Evolutionary conservation across 768 basidiomycete species (phyloP).

Genomic region (Naganishia friedmannii): DNA sequence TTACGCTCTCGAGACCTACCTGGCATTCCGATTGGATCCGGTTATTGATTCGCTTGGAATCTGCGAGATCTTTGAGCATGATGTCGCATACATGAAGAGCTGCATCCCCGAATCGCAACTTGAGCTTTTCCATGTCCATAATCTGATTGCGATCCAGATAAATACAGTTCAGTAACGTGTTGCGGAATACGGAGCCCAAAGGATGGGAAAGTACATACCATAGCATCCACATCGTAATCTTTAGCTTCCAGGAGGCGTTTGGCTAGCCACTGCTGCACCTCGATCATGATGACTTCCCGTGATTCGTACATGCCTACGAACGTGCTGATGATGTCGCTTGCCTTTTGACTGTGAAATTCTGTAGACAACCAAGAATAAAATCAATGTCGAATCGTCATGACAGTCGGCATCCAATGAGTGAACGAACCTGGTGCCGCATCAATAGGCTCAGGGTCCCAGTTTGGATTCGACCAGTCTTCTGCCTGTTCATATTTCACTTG

Average conservation of each 20-base stretch:
- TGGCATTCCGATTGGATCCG: constrained; percentile 72
- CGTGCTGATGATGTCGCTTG: constrained; percentile 90
- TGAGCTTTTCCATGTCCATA: constrained; percentile 86
- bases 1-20: constrained; percentile 55
- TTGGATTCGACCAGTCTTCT: constrained; percentile 84
- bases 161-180: constrained; percentile 3
- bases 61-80: constrained; percentile 95
- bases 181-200: neutral
- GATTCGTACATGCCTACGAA: constrained; percentile 97
- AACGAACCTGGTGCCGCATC: constrained; percentile 86
- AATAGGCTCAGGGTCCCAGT: constrained; percentile 93
- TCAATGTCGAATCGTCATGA: neutral
- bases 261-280: constrained; percentile 85
- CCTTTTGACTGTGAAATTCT: constrained; percentile 90
- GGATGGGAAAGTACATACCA: constrained; percentile 52
- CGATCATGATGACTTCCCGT: constrained; percentile 91
- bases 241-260: constrained; percentile 75
- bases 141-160: constrained; percentile 58
- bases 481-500: constrained; percentile 63
- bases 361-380: neutral
- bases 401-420: neutral
- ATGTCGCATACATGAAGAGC: constrained; percentile 94
- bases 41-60: constrained; percentile 84
- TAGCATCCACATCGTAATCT: constrained; percentile 74
- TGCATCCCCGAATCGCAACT: constrained; percentile 90